Evolutionary conservation across 352 stramenopile genomes (phyloP), one percentile per base, ranked within the genome.

Genomic region (Thraustochytrium striatum): DNA sequence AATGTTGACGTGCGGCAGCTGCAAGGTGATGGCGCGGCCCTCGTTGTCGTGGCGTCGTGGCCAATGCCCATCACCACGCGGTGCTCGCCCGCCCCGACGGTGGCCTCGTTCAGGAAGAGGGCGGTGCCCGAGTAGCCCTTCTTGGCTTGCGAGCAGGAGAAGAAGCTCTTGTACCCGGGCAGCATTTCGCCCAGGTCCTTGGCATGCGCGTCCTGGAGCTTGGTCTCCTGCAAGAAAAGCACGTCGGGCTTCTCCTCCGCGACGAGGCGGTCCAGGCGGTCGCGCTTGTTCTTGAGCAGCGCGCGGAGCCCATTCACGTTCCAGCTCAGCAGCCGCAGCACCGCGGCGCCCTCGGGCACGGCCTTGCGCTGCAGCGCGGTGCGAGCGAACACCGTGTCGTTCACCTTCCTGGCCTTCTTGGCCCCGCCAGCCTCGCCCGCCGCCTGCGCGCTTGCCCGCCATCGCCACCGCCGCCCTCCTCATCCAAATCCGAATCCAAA

Each of bases 91-190:
- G 33, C 36, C 19, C 13, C 32, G n/a, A 28, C 36, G 41, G 30
- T 50, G 35, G 57, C 81, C 41, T 86, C 83, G 41, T 85, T 85
- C 30, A 93, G 78, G 81, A 93, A 92, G 30, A 92, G 85, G n/a
- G 87, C 87, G n/a, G 87, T 91, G 41, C 89, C 89, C 33, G 88
- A 88, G 84, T 94, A 94, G 32, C 89, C 89, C 70, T 93, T 92
- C 82, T 90, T 93, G 35, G 83, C 86, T 1, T 81, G 86, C 9
- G 82, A 87, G 81, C 85, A 92, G 65, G 81, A 87, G 62, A 82
- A 93, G 78, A 91, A 84, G 39, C 82, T 79, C 25, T 89, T 82
- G 78, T 89, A 92, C n/a, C 84, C 87, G 11, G 87, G 69, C 44
- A 89, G 30, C 79, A 83, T 85, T 65, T 9, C 86, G 79, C 75